These are phyloP conservation scores for Malassezia sympodialis DNA, from an alignment of 1,284 basidiomycete genomes.

Conservation along the genomic window DNA sequence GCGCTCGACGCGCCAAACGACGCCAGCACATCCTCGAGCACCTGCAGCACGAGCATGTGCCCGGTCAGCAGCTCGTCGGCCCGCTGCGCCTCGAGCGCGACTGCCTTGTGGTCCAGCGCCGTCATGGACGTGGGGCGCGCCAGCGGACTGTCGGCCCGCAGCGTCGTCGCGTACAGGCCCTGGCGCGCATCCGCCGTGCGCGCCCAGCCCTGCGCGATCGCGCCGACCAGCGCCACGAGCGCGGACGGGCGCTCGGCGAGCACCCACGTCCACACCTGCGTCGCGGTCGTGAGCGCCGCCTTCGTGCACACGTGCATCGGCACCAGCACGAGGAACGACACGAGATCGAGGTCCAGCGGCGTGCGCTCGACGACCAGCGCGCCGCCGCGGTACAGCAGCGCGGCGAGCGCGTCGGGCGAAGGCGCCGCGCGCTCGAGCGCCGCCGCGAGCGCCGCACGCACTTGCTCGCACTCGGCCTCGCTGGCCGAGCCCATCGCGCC, in stretches of 20 bases:
- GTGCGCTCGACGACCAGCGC: slow-evolving; percentile 47
- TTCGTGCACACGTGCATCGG: slow-evolving; percentile 86
- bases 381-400: slow-evolving; percentile 76
- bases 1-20: slow-evolving; percentile 79
- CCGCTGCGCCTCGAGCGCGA: slow-evolving; percentile 63
- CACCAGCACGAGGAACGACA: slow-evolving; percentile 76
- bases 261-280: slow-evolving; percentile 94
- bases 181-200: slow-evolving; percentile 65
- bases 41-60: slow-evolving; percentile 72
- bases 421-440: slow-evolving; percentile 55
- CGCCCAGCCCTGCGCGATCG: slow-evolving; percentile 78
- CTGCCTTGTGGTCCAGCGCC: slow-evolving; percentile 74
- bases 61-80: slow-evolving; percentile 63
- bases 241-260: slow-evolving; percentile 73
- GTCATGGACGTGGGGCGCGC: slow-evolving; percentile 74
- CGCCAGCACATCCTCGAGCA: slow-evolving; percentile 85
- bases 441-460: slow-evolving; percentile 52
- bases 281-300: slow-evolving; percentile 69
- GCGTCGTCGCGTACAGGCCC: slow-evolving; percentile 49
- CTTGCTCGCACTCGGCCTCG: slow-evolving; percentile 44
- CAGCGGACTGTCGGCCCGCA: slow-evolving; percentile 68
- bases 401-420: slow-evolving; percentile 58
- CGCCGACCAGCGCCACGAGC: slow-evolving; percentile 67
- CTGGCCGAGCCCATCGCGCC: slow-evolving; percentile 72
- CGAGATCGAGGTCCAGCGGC: slow-evolving; percentile 65